Conservation (phyloP, 495 filamentous ascomycete species). For the Penicillium parvum region DNA sequence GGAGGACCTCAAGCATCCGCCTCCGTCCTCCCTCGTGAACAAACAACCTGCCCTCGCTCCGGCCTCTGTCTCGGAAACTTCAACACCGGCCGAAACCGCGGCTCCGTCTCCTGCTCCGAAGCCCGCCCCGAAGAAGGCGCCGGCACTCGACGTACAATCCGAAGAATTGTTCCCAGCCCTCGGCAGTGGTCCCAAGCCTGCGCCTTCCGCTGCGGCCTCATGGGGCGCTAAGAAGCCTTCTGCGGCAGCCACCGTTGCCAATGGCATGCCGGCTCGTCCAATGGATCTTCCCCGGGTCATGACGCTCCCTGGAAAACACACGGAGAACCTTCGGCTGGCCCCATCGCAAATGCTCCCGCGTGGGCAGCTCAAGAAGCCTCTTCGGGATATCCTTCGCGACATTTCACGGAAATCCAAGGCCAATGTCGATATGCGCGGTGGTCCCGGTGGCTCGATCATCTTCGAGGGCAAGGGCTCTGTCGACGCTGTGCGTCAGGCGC, state of each 20-base stretch:
- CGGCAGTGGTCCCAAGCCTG: slow-evolving; percentile 64
- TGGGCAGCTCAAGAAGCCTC: slow-evolving; percentile 72
- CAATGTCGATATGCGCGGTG: slow-evolving; percentile 67
- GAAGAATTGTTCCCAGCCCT: slow-evolving; percentile 88
- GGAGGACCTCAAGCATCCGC: slow-evolving; percentile 62
- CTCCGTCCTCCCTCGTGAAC: slow-evolving; percentile 44
- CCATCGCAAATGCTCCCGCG: slow-evolving; percentile 68
- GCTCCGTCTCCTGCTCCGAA: slow-evolving; percentile 26
- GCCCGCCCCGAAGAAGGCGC: slow-evolving; percentile 41
- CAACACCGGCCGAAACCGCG: slow-evolving; percentile 16
- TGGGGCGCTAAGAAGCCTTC: slow-evolving; percentile 63
- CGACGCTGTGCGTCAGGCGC: slow-evolving; percentile 71
- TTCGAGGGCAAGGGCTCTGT: slow-evolving; percentile 78
- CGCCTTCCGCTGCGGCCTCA: slow-evolving; percentile 56
- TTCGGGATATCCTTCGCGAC: slow-evolving; percentile 77
- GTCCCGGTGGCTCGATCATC: slow-evolving; percentile 61
- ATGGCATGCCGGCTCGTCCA: slow-evolving; percentile 49
- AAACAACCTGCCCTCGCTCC: slow-evolving; percentile 20
- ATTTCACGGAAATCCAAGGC: slow-evolving; percentile 86
- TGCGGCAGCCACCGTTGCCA: slow-evolving; percentile 54
- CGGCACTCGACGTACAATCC: slow-evolving; percentile 70
- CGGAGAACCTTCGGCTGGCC: slow-evolving; percentile 65
- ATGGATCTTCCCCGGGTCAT: slow-evolving; percentile 55
- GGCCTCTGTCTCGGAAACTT: slow-evolving; percentile 14
- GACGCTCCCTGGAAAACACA: slow-evolving; percentile 71